These are phyloP conservation scores for Fonsecaea erecta DNA, from an alignment of 2,329 filamentous ascomycete genomes.

Conservation along the genomic window DNA sequence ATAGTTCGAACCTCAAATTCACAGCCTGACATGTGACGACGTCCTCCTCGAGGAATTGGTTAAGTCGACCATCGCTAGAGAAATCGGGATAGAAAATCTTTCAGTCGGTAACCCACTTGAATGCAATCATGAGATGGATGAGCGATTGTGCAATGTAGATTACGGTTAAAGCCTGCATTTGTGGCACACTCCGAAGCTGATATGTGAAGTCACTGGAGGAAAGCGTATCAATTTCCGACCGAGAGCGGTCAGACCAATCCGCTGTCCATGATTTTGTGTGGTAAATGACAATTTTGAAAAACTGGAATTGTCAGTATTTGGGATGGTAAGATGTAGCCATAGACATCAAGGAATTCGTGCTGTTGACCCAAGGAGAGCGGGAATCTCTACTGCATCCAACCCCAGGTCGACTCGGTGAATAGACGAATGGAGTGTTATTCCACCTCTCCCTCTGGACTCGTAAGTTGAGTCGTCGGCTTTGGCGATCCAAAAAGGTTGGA, in stretches of 20 bases:
- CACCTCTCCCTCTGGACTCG: background rate
- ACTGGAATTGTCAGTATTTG: background rate
- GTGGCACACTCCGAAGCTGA: background rate
- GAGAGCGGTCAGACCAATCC: background rate
- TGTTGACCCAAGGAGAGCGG: background rate
- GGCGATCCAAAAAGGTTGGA: background rate
- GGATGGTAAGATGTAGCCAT: background rate
- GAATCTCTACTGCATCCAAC: background rate
- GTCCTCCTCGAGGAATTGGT: background rate
- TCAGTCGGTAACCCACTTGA: background rate
- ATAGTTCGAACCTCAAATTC: background rate
- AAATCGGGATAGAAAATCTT: background rate
- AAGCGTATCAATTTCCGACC: background rate
- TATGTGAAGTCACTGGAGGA: background rate
- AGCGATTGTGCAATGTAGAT: background rate
- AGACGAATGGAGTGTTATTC: background rate
- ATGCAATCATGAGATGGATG: background rate
- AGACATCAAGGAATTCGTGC: background rate
- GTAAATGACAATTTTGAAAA: background rate
- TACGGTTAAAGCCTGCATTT: background rate
- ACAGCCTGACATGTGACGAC: conserved; percentile 12
- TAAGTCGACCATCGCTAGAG: background rate
- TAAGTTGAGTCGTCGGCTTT: background rate
- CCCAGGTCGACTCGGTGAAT: background rate
- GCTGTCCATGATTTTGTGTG: background rate